Evolutionary conservation across 495 filamentous ascomycete genomes (phyloP), one percentile per base, ranked within the genome.

Genomic region (Margaritispora aquatica): DNA sequence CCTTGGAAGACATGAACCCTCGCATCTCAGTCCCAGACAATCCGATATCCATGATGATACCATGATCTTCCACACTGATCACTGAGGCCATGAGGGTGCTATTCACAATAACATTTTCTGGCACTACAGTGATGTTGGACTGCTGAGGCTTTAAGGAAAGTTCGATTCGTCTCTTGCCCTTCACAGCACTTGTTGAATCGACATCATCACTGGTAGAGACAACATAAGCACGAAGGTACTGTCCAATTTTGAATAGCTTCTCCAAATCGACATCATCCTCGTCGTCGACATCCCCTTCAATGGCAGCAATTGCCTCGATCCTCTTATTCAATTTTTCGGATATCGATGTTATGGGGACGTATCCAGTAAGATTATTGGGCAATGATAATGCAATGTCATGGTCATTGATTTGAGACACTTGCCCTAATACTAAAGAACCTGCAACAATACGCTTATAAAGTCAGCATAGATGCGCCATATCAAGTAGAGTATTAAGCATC

Each of bases 291-390:
- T n/a, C n/a, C n/a, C n/a, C 78, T 52, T 82, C 85, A 19, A 83
- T 80, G 31, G 80, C 79, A 1, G 85, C 71, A 34, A 91, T 64
- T 34, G 75, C 79, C 67, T 91, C 87, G 24, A 93, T 74, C 59
- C 76, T 82, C 59, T 84, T 71, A 38, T 88, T 86, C 48, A 90
- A 77, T 38, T 80, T 72, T 55, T 88, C 83, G 11, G 95, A 97
- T 34, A 98, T 83, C 13, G 88, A 83, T n/a, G 93, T 96, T 44
- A 98, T 82, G 47, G 95, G 83, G 8, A 96, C 84, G 71, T 90
- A 94, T 41, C 94, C 95, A 53, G 83, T 86, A 13, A 97, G 81
- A 67, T 95, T 96, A 69, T 97, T 98, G 15, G 95, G 91, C 22
- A 97, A 74, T 20, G 90, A 85, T 59, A 98, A 72, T 22, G 83